These are phyloP conservation scores for Zymoseptoria ardabiliae DNA, from an alignment of 2,329 filamentous ascomycete genomes.

Conservation along the genomic window DNA sequence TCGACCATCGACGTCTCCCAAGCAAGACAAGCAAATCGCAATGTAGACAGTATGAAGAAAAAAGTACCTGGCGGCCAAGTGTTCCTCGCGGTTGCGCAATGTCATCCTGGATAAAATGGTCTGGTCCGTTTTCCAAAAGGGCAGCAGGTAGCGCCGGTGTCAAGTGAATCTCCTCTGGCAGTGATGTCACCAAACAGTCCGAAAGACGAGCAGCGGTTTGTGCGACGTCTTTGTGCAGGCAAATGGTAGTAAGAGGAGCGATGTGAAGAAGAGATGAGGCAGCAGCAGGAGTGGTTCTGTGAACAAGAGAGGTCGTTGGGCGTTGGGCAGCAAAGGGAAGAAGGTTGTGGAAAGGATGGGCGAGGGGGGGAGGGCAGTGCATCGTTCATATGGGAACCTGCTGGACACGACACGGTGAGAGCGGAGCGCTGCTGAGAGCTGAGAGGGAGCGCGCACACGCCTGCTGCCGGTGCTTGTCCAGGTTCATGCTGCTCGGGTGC, in stretches of 20 bases:
- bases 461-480: background rate
- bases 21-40: constrained; percentile 13
- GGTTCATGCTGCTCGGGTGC: background rate
- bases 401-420: background rate
- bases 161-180: background rate
- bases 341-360: constrained; percentile 11
- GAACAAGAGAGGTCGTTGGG: background rate
- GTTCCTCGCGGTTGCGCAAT: constrained; percentile 31
- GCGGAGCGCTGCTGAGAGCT: background rate
- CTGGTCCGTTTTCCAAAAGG: background rate
- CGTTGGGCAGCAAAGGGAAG: constrained; percentile 14
- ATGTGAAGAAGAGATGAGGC: constrained; percentile 4
- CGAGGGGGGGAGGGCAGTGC: constrained; percentile 10
- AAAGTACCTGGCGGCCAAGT: constrained; percentile 32
- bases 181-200: background rate
- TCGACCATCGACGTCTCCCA: constrained; percentile 4
- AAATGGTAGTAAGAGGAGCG: background rate
- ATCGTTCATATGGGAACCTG: constrained; percentile 18
- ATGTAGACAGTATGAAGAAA: constrained; percentile 18
- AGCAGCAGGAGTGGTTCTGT: background rate
- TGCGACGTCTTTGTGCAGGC: background rate
- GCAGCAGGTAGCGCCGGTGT: constrained; percentile 4
- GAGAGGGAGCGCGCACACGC: background rate
- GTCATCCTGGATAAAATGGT: constrained; percentile 30
- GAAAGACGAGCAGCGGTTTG: background rate